A percentile compares a stretch with the other conserved stretches of the same genome.
phyloP scores from a whole-genome alignment of 179 eudicot species.

The Dionaea muscipula region DNA sequence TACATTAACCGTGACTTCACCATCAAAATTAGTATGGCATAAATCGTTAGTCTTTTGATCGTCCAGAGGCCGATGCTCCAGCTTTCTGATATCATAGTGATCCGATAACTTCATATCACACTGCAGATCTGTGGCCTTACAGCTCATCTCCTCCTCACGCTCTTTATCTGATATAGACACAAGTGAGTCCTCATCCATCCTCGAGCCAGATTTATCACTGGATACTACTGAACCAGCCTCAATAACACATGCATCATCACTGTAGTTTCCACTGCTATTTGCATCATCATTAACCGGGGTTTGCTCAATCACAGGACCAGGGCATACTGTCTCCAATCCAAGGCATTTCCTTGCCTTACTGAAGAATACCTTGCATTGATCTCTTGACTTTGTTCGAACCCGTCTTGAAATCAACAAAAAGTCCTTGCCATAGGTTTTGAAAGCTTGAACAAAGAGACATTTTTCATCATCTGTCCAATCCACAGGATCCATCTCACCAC shows the following conservation, averaged over 20 bases:
- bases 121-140: no score
- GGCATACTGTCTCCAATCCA: slow-evolving; percentile 41
- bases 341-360: slow-evolving; percentile 82
- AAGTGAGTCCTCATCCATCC: slow-evolving; percentile 33
- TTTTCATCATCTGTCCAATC: slow-evolving; percentile 96
- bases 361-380: slow-evolving; percentile 72
- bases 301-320: no score
- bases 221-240: slow-evolving; percentile 42
- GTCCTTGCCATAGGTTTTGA: slow-evolving; percentile 68
- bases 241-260: slow-evolving; percentile 53
- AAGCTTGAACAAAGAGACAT: slow-evolving; percentile 60
- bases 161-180: no score
- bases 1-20: slow-evolving; percentile 12
- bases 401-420: slow-evolving; percentile 59
- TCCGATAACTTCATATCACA: no score
- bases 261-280: slow-evolving; percentile 54
- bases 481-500: slow-evolving; percentile 61
- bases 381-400: slow-evolving; percentile 62
- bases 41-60: slow-evolving; percentile 15
- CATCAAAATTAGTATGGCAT: slow-evolving; percentile 10
- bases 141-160: no score
- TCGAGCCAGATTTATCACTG: slow-evolving; percentile 37
- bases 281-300: slow-evolving; percentile 21
- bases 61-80: slow-evolving; percentile 14
- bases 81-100: neutral